A percentile compares a stretch with the other conserved stretches of the same genome.
Conservation (phyloP, 2,329 filamentous ascomycete genomes). For the Emergomyces pasteurianus region DNA sequence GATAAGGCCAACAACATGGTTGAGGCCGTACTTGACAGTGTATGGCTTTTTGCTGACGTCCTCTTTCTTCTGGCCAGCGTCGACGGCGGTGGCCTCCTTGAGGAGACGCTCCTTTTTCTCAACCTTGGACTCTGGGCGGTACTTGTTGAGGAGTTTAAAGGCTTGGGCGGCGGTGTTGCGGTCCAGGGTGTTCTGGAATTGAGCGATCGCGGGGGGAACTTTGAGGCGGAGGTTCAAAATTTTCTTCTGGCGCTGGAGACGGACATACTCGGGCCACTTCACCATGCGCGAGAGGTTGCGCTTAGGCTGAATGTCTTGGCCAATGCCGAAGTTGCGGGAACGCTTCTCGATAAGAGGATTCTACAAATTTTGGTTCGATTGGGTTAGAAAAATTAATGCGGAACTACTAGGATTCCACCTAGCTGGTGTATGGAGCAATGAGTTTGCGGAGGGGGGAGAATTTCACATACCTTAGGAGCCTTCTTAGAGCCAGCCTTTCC, state of each 20-base stretch:
- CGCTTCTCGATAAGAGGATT: slow-evolving; percentile 99
- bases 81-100: slow-evolving; percentile 94
- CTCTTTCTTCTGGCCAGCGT: slow-evolving; percentile 99
- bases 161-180: slow-evolving; percentile 92
- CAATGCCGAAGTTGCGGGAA: slow-evolving; percentile 93
- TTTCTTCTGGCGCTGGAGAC: slow-evolving; percentile 89
- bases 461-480: slow-evolving; percentile 73
- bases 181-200: slow-evolving; percentile 96
- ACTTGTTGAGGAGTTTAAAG: slow-evolving; percentile 99
- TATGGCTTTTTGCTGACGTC: slow-evolving; percentile 99
- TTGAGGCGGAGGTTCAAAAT: slow-evolving; percentile 97
- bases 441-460: not conserved
- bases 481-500: slow-evolving; percentile 88
- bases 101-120: slow-evolving; percentile 99
- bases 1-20: slow-evolving; percentile 94
- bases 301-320: slow-evolving; percentile 94
- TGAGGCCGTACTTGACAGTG: slow-evolving; percentile 97
- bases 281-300: slow-evolving; percentile 97
- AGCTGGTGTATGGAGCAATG: not conserved
- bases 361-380: slow-evolving; percentile 35
- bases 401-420: slow-evolving; percentile 10
- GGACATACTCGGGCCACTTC: slow-evolving; percentile 99
- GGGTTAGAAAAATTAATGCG: slow-evolving; percentile 10
- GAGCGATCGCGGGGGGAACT: slow-evolving; percentile 91
- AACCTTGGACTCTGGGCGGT: slow-evolving; percentile 95